Conservation (phyloP, 192 early-diverging fungal genomes). For the Geranomyces variabilis region DNA sequence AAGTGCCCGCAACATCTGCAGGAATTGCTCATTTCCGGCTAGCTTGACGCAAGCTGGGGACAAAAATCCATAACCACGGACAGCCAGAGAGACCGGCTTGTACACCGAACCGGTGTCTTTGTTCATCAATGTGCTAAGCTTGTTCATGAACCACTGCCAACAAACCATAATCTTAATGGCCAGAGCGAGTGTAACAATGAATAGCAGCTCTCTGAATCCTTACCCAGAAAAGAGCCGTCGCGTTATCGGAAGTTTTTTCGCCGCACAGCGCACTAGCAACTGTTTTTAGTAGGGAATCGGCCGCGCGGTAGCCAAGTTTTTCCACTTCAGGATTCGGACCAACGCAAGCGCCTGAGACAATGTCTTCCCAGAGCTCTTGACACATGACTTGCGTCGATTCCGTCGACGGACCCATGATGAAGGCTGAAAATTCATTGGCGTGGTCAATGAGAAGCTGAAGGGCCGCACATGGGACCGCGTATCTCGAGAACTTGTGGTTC, state of each 20-base stretch:
- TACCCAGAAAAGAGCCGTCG: slow-evolving; percentile 23
- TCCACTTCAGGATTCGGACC: slow-evolving; percentile 27
- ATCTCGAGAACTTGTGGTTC: slow-evolving; percentile 8
- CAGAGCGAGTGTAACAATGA: not conserved
- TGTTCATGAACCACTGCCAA: slow-evolving; percentile 36
- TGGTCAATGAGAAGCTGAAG: slow-evolving; percentile 30
- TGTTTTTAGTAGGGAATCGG: slow-evolving; percentile 24
- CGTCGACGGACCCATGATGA: not conserved
- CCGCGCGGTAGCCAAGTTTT: slow-evolving; percentile 26
- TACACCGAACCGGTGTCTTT: slow-evolving; percentile 31
- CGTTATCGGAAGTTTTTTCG: not conserved
- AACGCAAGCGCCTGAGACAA: not conserved
- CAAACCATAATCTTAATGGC: not conserved
- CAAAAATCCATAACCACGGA: slow-evolving; percentile 73
- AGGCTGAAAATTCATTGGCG: not conserved
- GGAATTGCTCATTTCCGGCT: slow-evolving; percentile 49
- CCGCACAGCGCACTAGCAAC: slow-evolving; percentile 16
- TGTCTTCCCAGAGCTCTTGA: slow-evolving; percentile 6
- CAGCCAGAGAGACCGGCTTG: slow-evolving; percentile 63
- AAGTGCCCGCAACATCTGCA: slow-evolving; percentile 48
- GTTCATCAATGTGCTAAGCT: slow-evolving; percentile 40
- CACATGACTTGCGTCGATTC: not conserved
- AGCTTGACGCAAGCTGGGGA: slow-evolving; percentile 59
- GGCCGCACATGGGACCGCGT: slow-evolving; percentile 12
- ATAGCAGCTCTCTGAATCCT: slow-evolving; percentile 13